Conservation (phyloP, 2,329 filamentous ascomycete genomes). For the Cercospora sp. region DNA sequence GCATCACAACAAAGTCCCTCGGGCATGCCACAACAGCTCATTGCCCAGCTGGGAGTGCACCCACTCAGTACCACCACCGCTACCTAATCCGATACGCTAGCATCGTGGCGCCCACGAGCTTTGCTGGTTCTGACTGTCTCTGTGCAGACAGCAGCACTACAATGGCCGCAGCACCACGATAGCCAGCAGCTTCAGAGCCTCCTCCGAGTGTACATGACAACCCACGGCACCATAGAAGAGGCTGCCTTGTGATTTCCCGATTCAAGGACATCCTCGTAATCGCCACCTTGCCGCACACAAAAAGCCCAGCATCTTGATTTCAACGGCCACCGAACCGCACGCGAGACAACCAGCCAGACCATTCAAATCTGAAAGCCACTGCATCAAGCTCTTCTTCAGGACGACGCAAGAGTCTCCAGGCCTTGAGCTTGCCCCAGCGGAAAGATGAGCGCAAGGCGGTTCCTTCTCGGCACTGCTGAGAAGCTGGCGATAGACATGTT, state of each 20-base stretch:
- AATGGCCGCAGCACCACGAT: neutral
- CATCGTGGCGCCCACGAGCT: neutral
- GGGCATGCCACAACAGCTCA: neutral
- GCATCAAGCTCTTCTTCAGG: neutral
- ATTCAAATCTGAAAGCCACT: neutral
- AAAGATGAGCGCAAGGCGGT: neutral
- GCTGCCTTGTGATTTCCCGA: too few relatives aligned
- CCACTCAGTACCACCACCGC: neutral
- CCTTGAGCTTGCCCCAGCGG: neutral
- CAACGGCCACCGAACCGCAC: neutral
- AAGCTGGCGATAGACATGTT: neutral
- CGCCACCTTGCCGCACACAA: neutral
- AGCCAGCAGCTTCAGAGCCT: neutral
- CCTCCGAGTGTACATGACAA: neutral
- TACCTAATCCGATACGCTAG: neutral
- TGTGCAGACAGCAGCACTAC: neutral
- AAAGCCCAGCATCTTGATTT: neutral
- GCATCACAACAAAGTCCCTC: neutral
- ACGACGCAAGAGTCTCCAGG: neutral
- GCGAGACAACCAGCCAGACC: neutral
- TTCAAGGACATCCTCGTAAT: neutral
- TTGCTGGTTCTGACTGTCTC: neutral
- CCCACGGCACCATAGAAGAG: neutral
- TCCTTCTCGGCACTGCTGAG: neutral
- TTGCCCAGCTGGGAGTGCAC: neutral